Percentiles rank a stretch among this genome's conserved stretches.
These are phyloP conservation scores for Trichoderma brevicompactum DNA, from an alignment of 2,329 filamentous ascomycete species.

Conservation along the genomic window DNA sequence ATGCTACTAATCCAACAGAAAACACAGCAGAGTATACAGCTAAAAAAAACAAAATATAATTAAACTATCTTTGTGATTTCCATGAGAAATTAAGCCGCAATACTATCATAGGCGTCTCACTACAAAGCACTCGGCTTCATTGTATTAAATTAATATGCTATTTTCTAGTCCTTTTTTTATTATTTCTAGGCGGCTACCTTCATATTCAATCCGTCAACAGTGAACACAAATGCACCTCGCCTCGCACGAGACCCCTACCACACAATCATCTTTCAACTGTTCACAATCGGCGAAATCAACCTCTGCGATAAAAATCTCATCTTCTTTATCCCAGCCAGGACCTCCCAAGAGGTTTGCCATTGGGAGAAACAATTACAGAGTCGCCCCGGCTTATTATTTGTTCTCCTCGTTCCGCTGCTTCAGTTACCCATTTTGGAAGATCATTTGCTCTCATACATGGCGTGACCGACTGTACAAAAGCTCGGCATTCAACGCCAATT, in stretches of 20 bases:
- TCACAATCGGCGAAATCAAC: constrained; percentile 10
- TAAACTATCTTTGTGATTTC: too few relatives aligned
- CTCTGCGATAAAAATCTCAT: neutral
- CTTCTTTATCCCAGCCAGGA: constrained; percentile 3
- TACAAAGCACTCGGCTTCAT: neutral
- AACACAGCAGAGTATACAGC: too few relatives aligned
- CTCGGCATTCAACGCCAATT: constrained; percentile 1
- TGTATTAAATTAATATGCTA: neutral
- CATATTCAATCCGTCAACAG: neutral
- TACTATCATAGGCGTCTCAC: too few relatives aligned
- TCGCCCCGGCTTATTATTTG: constrained; percentile 9
- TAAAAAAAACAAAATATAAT: too few relatives aligned
- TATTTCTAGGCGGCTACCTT: neutral
- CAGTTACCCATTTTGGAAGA: constrained; percentile 7
- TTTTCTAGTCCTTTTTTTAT: too few relatives aligned
- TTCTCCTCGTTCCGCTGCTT: neutral
- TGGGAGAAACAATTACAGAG: constrained; percentile 11
- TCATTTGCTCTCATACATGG: constrained; percentile 5
- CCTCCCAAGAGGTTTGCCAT: neutral
- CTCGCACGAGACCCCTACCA: neutral
- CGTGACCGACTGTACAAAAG: constrained; percentile 5
- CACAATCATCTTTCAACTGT: neutral
- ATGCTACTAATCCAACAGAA: too few relatives aligned
- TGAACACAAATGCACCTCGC: neutral
- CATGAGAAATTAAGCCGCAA: too few relatives aligned